phyloP scores from a whole-genome alignment of 208 protist genomes.

The Crithidia acanthocephali region DNA sequence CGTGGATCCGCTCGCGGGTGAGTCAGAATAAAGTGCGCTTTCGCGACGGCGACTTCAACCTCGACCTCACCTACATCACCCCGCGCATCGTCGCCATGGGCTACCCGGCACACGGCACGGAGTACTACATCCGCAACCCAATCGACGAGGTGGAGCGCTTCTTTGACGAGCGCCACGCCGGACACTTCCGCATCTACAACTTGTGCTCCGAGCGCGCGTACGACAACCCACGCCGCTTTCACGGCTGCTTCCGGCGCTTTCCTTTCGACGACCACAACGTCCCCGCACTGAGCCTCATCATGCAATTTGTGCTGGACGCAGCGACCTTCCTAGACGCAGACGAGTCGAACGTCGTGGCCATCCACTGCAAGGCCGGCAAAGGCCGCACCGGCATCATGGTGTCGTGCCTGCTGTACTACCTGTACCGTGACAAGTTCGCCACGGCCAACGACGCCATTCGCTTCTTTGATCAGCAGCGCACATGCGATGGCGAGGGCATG shows the following conservation, averaged over 20 bases:
- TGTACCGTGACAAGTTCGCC: constrained; percentile 38
- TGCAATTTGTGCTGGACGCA: constrained; percentile 66
- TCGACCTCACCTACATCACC: constrained; percentile 95
- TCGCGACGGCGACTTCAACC: constrained; percentile 87
- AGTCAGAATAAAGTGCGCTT: constrained; percentile 93
- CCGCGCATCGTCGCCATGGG: constrained; percentile 93
- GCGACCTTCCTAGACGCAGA: constrained; percentile 60
- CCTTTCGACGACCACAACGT: constrained; percentile 97
- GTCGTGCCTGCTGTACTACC: constrained; percentile 62
- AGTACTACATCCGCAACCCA: constrained; percentile 95
- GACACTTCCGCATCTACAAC: constrained; percentile 94
- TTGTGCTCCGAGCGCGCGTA: constrained; percentile 92
- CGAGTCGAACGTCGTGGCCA: constrained; percentile 79
- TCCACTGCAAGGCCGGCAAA: constrained; percentile 98
- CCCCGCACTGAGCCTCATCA: constrained; percentile 86
- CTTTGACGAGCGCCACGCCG: constrained; percentile 87
- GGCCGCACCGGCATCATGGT: constrained; percentile 96
- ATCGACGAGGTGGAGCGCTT: constrained; percentile 93
- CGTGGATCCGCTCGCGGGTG: constrained; percentile 74
- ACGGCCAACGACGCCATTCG: constrained; percentile 59
- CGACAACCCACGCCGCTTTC: constrained; percentile 59
- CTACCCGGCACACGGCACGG: constrained; percentile 88
- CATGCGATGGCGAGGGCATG: constrained; percentile 71
- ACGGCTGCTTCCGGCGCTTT: constrained; percentile 63
- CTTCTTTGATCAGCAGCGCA: constrained; percentile 69